Evolutionary conservation across 2,329 filamentous ascomycete species (phyloP), one percentile per base, ranked within the genome.

Genomic region (Emmonsia crescens): DNA sequence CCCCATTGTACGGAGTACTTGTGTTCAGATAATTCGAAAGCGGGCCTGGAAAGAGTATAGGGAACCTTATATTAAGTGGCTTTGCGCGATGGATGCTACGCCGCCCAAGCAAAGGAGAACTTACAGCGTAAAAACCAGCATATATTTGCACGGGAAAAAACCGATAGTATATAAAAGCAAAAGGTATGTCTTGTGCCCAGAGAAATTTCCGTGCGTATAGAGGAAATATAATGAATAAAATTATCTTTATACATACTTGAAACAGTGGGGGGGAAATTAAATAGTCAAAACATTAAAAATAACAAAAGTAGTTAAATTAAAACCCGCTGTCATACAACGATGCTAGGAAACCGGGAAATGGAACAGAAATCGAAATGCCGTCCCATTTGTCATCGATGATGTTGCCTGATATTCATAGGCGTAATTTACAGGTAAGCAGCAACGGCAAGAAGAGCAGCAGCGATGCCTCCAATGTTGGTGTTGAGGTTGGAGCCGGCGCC

Each of bases 371-470:
- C 29, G 14, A 54, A 54, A 54, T 19, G 16, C 51, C 51, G 1
- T 54, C 51, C 51, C 29, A 12, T 33, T n/a, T 19, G 27, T 54
- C 16, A 29, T 54, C 51, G 19, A 54, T 33, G 31, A 54, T 21
- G 51, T 54, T 54, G 12, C 16, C 51, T 16, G 27, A 31, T 29
- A 57, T 57, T 57, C 54, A 29, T 31, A 21, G 12, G 42, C 4
- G 16, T 60, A 49, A 62, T 64, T 65, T 83, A 77, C 79, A 83
- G 68, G 77, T 81, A 64, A 49, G 67, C 70, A 65, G 69, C 71
- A 44, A 68, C 62, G 44, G 63, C 68, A 62, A 66, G 71, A 58
- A 65, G 58, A 64, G 62, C 60, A 58, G 67, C 62, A 59, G 66
- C 65, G 49, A 66, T 33, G 49, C 63, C 65, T 27, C 63, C 65